Evolutionary conservation across 139 green algal species (phyloP).

Genomic region (Micractinium conductrix): DNA sequence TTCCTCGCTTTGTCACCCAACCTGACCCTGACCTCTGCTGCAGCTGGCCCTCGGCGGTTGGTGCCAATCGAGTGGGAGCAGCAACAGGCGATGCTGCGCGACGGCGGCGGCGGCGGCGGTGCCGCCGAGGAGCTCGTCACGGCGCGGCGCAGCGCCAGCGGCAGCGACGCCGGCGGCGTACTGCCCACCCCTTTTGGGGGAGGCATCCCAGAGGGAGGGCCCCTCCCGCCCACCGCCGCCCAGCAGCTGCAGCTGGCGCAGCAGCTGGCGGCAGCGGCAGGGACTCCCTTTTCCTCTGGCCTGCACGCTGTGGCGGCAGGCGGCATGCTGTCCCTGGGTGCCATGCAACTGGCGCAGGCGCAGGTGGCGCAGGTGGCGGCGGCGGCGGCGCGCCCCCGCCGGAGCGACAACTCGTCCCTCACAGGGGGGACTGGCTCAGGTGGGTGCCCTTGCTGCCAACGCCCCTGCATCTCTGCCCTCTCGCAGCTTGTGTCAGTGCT

Average conservation of each 20-base stretch:
- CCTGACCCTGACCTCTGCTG: not conserved
- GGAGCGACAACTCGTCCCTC: constrained; percentile 16
- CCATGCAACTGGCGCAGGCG: not conserved
- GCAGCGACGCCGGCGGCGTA: not conserved
- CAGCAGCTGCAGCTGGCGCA: not conserved
- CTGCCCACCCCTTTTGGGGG: constrained; percentile 1
- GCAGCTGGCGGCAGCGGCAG: not conserved
- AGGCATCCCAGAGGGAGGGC: not conserved
- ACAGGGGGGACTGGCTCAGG: too few species aligned
- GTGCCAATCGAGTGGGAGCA: constrained; percentile 25
- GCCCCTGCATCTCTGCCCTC: too few species aligned
- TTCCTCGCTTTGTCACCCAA: not conserved
- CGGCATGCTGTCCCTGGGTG: not conserved
- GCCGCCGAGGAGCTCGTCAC: not conserved
- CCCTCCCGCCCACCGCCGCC: not conserved
- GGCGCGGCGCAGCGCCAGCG: not conserved
- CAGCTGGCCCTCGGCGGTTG: not conserved
- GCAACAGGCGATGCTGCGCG: not conserved
- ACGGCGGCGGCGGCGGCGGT: not conserved
- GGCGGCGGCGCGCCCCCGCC: not conserved
- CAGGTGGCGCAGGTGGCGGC: not conserved
- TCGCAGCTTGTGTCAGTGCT: too few species aligned
- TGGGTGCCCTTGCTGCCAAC: too few species aligned
- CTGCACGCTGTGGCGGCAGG: not conserved
- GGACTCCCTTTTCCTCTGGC: not conserved